phyloP scores from a whole-genome alignment of 2,329 filamentous ascomycete species.

The Colletotrichum euphorbiae region DNA sequence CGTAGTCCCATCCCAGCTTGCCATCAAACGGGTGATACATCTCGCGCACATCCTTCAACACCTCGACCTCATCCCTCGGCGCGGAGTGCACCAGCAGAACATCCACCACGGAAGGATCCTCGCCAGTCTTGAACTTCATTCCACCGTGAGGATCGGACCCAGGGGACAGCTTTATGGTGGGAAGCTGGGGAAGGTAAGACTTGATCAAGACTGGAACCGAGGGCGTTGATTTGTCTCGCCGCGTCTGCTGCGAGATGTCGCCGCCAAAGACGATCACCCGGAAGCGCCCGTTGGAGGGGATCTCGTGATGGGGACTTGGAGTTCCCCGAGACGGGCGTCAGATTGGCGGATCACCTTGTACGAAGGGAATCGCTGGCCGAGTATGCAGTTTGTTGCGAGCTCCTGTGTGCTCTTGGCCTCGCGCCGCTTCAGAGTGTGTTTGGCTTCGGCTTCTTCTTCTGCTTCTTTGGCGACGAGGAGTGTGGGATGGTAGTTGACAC shows the following conservation, averaged over 20 bases:
- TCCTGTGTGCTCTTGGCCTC: slow-evolving; percentile 50
- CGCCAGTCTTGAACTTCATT: slow-evolving; percentile 37
- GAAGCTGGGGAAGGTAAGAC: slow-evolving; percentile 24
- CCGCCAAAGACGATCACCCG: slow-evolving; percentile 72
- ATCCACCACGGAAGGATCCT: slow-evolving; percentile 56
- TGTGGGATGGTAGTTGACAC: slow-evolving; percentile 69
- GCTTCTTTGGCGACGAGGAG: slow-evolving; percentile 66
- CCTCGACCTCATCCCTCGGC: slow-evolving; percentile 62
- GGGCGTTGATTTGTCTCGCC: slow-evolving; percentile 58
- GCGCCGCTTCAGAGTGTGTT: slow-evolving; percentile 56
- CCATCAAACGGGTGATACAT: slow-evolving; percentile 41
- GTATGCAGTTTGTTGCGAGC: slow-evolving; percentile 57
- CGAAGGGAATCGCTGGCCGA: slow-evolving; percentile 71
- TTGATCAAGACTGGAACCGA: slow-evolving; percentile 61
- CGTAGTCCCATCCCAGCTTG: slow-evolving; percentile 65
- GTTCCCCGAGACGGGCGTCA: slow-evolving; percentile 66
- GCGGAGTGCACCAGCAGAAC: slow-evolving; percentile 70
- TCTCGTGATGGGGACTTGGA: slow-evolving; percentile 69
- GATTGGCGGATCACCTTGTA: slow-evolving; percentile 70
- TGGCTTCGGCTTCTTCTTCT: slow-evolving; percentile 43
- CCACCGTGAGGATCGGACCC: slow-evolving; percentile 33
- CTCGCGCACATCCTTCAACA: slow-evolving; percentile 59
- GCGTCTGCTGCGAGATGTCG: slow-evolving; percentile 58
- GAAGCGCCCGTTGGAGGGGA: slow-evolving; percentile 69
- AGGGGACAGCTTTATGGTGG: slow-evolving; percentile 30